Base-by-base conservation (phyloP, 768 basidiomycete species). In the Lyophyllum atratum region DNA sequence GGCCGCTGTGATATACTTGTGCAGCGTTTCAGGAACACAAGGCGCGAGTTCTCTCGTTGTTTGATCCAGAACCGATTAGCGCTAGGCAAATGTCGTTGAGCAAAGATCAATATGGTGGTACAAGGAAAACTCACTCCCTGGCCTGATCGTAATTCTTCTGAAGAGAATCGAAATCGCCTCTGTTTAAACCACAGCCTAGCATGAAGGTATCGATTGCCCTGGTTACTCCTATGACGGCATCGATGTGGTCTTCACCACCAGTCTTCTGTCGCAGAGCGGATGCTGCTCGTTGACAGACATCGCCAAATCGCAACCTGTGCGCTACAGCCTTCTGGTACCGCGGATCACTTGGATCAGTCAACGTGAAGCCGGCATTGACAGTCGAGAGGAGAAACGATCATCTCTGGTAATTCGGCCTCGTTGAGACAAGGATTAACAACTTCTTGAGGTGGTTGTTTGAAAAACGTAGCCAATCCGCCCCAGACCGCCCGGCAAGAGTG, bases 221-320 rank as follows among this genome's bases (percentile, higher is more conserved):
- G 22, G 85, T 81, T 17, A 92, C 82, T 34, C 78, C 77, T 31
- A 92, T 80, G 29, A 96, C 85, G 4, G 92, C 89, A 68, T 98
- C 95, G 43, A 92, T 89, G 59, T 92, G 90, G 67, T 93, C 91
- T 69, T 93, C 92, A 31, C 82, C 85, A 43, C 81, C 82, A 12
- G 78, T 81, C 42, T 82, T 80, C 63, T 82, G 79, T 34, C 85
- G 83, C 37, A 94, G 73, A 15, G 84, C 77, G 21, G 73, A 76
- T 2, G 93, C 86, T 1, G 92, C 93, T 29, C 73, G 73, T 58
- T 90, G 85, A 34, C 92, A 71, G 11, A 92, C 73, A 33, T 82
- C 71, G 3, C 91, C 93, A 61, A 90, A 90, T 15, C 85, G 81
- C 24, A 73, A 66, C 29, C 89, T 85, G 61, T 87, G 80, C 0